Base-by-base conservation (phyloP, 345 rosid species). In the Gossypium sturtianum region DNA sequence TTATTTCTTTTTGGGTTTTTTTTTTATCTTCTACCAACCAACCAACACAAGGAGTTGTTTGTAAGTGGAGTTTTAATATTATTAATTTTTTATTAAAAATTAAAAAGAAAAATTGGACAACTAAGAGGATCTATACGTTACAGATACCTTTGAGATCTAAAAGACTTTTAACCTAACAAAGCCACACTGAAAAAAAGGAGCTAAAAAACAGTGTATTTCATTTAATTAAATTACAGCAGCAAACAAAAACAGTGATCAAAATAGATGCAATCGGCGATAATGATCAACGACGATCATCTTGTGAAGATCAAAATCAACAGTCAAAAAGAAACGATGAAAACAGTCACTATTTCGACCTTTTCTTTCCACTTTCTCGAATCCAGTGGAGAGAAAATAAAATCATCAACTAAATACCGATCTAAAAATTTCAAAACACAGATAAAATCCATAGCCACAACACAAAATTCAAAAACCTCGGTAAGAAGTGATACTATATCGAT, bases 111-210 rank as follows among this genome's bases (percentile, higher is more conserved):
- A 45, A 45, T 19, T 54, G 7, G 27, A 0, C 29, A 57, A 22
- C 29, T 57, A 59, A 25, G 25, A 29, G 47, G 73, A 70, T 70
- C 48, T 52, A 29, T 34, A 70, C 73, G 61, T 52, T 52, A 34
- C 5, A 52, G 60, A 52, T 53, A 52, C 73, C 61, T 53, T 11
- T 34, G 61, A 70, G 73, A 70, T 70, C 73, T 70, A 70, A 52
- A 53, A 11, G 23, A 70, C 60, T 69, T 12, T 38, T 34, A 34
- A 29, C 61, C 48, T 29, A 52, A 29, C 47, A 52, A 27, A 22
- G 61, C 61, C 17, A 51, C 41, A 34, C 41, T 34, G 41, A 70
- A 70, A 25, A 9, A 16, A 23, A 3, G 57, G 0, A 25, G n/a
- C 27, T 60, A 25, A 38, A 34, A 22, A 60, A 60, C 64, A 60